Conservation (phyloP, 2,329 filamentous ascomycete genomes). For the Cladorrhinum sp. region DNA sequence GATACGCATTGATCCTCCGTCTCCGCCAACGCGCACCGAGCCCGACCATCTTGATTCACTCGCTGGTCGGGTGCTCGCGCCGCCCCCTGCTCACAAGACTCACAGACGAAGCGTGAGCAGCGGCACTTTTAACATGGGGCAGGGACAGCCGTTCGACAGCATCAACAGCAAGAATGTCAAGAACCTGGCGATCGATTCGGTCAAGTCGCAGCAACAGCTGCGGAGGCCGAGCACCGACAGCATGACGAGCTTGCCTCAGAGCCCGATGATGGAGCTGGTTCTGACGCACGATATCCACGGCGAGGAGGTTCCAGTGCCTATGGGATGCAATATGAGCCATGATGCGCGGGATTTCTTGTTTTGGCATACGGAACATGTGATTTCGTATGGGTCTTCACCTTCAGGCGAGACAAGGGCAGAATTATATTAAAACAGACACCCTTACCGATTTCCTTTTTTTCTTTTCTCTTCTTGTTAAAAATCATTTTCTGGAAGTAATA, state of each 20-base stretch:
- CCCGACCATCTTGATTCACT: not conserved
- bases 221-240: constrained; percentile 31
- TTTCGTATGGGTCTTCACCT: constrained; percentile 26
- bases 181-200: constrained; percentile 19
- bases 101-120: constrained; percentile 21
- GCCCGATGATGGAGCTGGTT: constrained; percentile 49
- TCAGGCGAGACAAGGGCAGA: not conserved
- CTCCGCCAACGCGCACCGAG: constrained; percentile 4
- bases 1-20: not conserved
- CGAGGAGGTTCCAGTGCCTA: constrained; percentile 46
- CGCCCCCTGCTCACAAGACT: constrained; percentile 20
- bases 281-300: constrained; percentile 39
- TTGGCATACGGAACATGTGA: constrained; percentile 55
- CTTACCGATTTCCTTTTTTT: not conserved
- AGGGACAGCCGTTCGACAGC: not conserved
- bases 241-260: constrained; percentile 47
- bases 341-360: constrained; percentile 57
- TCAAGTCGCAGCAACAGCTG: not conserved
- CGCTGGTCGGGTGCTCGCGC: constrained; percentile 21
- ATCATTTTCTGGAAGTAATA: no score
- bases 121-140: constrained; percentile 5
- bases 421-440: not conserved
- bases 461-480: not conserved
- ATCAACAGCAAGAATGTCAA: constrained; percentile 16
- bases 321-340: constrained; percentile 60